Evolutionary conservation across 768 basidiomycete genomes (phyloP), one percentile per base, ranked within the genome.

Genomic region (Lactarius evosmus): DNA sequence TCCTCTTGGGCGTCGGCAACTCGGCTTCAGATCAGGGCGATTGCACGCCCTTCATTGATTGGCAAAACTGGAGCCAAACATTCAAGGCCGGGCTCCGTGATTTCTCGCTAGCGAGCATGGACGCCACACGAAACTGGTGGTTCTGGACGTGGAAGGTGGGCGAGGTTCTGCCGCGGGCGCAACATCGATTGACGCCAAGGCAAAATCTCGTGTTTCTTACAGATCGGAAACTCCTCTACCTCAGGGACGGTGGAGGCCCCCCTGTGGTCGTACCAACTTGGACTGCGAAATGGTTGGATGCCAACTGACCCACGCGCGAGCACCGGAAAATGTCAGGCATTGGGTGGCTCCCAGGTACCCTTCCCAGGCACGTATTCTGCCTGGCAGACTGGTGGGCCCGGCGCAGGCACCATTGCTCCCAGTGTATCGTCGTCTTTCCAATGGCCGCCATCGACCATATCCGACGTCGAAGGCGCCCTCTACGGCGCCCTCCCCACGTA

Each of bases 71-170:
- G 83, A 78, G 78, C 61, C 74, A 75, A 56, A 75, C 79, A 19
- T 77, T 77, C 70, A 87, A 84, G 74, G 73, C 74, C 7, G 84
- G 84, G 14, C 70, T 88, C 27, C 75, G 74, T 73, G 72, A 78
- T 67, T 83, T 85, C 67, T 77, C 80, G 7, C 73, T 81, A 69
- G 79, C 83, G 25, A 78, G 79, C 62, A 89, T 89, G 87, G 87
- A 89, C 63, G 83, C 85, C 2, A 75, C 86, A 65, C 79, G 82
- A 67, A 80, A 88, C 64, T 88, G 80, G 78, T 89, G 86, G 76
- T 90, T 82, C 79, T 91, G 88, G 89, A 89, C 86, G 8, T 89
- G 88, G 89, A 89, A 87, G 80, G 81, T 81, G 50, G 38, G 70
- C 66, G 11, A 25, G 22, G n/a, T 14, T n/a, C 17, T 57, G 3